Evolutionary conservation across 169 alveolate genomes (phyloP), one percentile per base, ranked within the genome.

Genomic region (Plasmodium falciparum): DNA sequence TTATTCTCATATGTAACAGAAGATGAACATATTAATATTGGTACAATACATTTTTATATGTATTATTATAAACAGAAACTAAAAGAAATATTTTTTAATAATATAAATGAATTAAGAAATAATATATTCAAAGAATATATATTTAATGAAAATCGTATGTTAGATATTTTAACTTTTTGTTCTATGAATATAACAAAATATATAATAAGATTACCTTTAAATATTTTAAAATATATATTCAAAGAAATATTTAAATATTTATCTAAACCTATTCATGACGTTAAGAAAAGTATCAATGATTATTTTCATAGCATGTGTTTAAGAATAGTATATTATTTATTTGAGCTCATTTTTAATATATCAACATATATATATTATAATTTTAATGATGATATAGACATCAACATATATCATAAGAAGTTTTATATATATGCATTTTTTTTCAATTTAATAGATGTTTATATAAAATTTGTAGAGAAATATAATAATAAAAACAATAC

Each of bases 401-500:
- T 58, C 9, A 39, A 26, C 2, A 63, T 69, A 0, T 83, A 83
- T 73, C 22, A 73, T 8, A 70, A 70, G 33, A 58, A 83, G 15
- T 83, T 70, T 49, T 62, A 56, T 49, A 56, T 83, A 9, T 83
- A 69, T 45, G 54, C 91, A 0, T 45, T 83, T 43, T 83, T 29
- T 26, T 83, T 83, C 45, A 83, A 58, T 20, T 43, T 83, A 49
- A 52, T 83, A 12, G 91, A 83, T 54, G 86, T 83, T 1, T 83
- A 83, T 12, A 56, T 70, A 1, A 69, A 71, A 13, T 83, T 83
- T 45, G 74, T 63, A 5, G 91, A 83, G 20, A 83, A 70, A 63
- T 83, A 83, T 52, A 83, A 62, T 39, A 61, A 71, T 47, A 67
- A 70, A 33, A 83, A 83, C 49, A 83, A 83, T 62, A 49, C 91